phyloP scores from a whole-genome alignment of 2,329 filamentous ascomycete species.

The Trichoderma endophyticum region DNA sequence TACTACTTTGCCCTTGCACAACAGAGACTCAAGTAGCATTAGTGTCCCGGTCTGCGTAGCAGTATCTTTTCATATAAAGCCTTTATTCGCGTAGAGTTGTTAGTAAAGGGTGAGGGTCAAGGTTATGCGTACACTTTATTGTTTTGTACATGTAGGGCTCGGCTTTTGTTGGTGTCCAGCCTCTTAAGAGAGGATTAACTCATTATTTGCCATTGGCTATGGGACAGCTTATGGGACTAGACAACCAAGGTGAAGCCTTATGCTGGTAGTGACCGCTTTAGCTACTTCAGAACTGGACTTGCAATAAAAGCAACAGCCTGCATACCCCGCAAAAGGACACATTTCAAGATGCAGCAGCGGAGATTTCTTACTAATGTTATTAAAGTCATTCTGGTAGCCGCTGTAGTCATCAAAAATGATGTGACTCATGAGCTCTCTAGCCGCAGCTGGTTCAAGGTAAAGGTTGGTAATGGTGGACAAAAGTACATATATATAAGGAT shows the following conservation, averaged over 20 bases:
- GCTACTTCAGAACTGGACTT: background rate
- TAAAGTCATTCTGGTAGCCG: background rate
- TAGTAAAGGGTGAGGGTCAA: too few species aligned
- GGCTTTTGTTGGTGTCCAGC: too few species aligned
- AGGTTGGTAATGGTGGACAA: background rate
- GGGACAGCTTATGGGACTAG: background rate
- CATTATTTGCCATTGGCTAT: background rate
- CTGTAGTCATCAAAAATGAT: background rate
- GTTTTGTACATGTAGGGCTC: too few species aligned
- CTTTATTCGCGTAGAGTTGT: too few species aligned
- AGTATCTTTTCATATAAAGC: too few species aligned
- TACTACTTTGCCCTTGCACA: background rate
- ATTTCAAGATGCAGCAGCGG: background rate
- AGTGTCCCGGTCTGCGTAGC: too few species aligned
- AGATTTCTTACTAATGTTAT: background rate
- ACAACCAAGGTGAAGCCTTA: background rate
- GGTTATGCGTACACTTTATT: too few species aligned
- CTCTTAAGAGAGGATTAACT: background rate
- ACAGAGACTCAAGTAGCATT: background rate
- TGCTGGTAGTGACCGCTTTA: background rate
- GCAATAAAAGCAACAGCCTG: background rate
- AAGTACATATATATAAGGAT: background rate
- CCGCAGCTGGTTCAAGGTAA: background rate
- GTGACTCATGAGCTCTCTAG: background rate
- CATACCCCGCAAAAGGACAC: background rate